Percentiles rank a stretch among this genome's conserved stretches.
Evolutionary conservation across 371 early-diverging fungal species (phyloP).

Genomic region (Mortierella sp.): DNA sequence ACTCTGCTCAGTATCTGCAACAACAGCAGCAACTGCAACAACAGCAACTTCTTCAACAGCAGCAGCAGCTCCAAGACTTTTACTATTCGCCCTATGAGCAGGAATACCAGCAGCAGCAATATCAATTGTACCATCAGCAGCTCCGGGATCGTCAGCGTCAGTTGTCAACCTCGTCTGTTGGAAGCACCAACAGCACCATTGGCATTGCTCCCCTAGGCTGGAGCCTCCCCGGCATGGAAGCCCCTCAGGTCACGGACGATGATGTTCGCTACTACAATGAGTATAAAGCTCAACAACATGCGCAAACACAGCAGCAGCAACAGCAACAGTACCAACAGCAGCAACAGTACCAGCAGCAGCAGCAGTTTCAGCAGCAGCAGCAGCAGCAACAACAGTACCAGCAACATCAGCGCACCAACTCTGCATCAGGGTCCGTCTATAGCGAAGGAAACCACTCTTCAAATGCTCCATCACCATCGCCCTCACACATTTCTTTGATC

Average conservation of each 20-base stretch:
- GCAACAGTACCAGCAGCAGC: slow-evolving; percentile 16
- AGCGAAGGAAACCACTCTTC: slow-evolving; percentile 18
- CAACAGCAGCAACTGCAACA: slow-evolving; percentile 36
- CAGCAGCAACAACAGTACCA: slow-evolving; percentile 27
- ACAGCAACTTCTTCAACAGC: slow-evolving; percentile 39
- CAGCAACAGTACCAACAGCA: slow-evolving; percentile 28
- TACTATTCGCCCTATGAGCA: slow-evolving; percentile 48
- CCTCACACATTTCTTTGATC: slow-evolving; percentile 45
- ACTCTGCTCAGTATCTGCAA: slow-evolving; percentile 28
- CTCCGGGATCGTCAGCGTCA: slow-evolving; percentile 41
- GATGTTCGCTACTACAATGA: slow-evolving; percentile 25
- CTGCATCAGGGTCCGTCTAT: slow-evolving; percentile 30
- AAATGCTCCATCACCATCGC: slow-evolving; percentile 35
- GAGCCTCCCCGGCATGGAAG: slow-evolving; percentile 45
- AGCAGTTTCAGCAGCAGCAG: slow-evolving; percentile 25
- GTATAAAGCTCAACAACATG: slow-evolving; percentile 3
- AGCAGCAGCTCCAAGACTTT: slow-evolving; percentile 52
- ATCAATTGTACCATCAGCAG: slow-evolving; percentile 55
- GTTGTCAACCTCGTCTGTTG: slow-evolving; percentile 26
- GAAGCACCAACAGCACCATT: slow-evolving; percentile 20
- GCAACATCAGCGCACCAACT: slow-evolving; percentile 19
- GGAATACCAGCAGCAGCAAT: slow-evolving; percentile 52
- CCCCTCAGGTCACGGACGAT: slow-evolving; percentile 37
- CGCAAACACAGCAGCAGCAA: slow-evolving; percentile 18
- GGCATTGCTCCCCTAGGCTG: slow-evolving; percentile 52